Evolutionary conservation across 768 basidiomycete species (phyloP), one percentile per base, ranked within the genome.

Genomic region (Imleria badia): DNA sequence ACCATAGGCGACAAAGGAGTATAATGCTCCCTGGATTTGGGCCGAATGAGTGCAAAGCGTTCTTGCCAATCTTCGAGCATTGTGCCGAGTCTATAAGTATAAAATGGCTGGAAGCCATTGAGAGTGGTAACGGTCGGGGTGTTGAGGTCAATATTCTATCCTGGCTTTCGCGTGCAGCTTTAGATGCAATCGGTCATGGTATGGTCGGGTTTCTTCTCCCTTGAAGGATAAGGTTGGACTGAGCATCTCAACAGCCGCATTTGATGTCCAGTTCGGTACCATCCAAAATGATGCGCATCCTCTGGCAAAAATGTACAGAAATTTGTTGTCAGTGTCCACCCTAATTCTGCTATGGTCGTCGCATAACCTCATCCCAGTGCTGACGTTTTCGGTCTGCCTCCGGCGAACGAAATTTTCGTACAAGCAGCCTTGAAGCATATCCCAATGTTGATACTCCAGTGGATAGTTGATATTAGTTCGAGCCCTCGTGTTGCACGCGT

Each of bases 11-110:
- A 46, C 82, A 84, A 46, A 69, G 79, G 54, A 80, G 72, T 56
- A 73, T 81, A 19, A 77, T 83, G 76, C 70, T 80, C 44, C 82
- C 81, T 2, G 82, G 79, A 5, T 83, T 84, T 55, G 79, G 81
- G 51, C 73, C 63, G 5, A 74, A 76, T 1, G 79, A 82, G 55
- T 74, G 75, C 17, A 80, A 74, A 47, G 73, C 76, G 5, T 81
- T 80, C 56, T 70, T 83, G 3, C 71, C 76, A 12, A 73, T 83
- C 45, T 83, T 83, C 68, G 70, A 68, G 41, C 68, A 72, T 49
- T 74, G 56, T 19, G 62, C 67, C 0, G 60, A 66, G 23, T 48
- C 52, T n/a, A 54, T 66, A 31, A 45, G 55, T 22, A 13, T 44
- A 6, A 58, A 54, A 51, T 64, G 65, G 65, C 36, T 40, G 20